phyloP scores from a whole-genome alignment of 2,329 filamentous ascomycete genomes.

The Claviceps pazoutovae region DNA sequence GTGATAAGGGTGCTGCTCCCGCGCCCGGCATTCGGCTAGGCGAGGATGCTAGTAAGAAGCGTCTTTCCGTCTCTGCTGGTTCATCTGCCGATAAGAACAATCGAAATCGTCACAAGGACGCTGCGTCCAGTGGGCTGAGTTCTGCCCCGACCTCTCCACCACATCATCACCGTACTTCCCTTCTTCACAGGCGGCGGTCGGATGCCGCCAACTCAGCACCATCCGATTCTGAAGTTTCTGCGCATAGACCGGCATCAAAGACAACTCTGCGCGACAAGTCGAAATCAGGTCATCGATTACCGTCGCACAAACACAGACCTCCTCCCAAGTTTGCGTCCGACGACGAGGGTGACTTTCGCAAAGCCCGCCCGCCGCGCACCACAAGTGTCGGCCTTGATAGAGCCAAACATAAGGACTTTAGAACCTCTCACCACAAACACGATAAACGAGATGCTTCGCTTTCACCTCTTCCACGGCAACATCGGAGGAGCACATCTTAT shows the following conservation, averaged over 20 bases:
- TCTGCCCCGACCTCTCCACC: conserved; percentile 44
- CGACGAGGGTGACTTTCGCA: conserved; percentile 40
- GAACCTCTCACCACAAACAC: conserved; percentile 18
- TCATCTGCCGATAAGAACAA: conserved; percentile 24
- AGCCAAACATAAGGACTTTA: conserved; percentile 20
- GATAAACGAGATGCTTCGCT: conserved; percentile 31
- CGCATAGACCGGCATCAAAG: conserved; percentile 29
- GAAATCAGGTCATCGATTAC: conserved; percentile 31
- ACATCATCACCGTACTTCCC: conserved; percentile 17
- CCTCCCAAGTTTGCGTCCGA: conserved; percentile 40
- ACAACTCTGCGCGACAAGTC: conserved; percentile 31
- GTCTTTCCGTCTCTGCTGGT: conserved; percentile 18
- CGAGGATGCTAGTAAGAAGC: conserved; percentile 35
- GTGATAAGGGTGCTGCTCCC: conserved; percentile 18
- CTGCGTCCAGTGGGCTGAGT: conserved; percentile 39
- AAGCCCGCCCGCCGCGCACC: conserved; percentile 38
- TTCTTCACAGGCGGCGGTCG: conserved; percentile 19
- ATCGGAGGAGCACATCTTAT: conserved; percentile 51
- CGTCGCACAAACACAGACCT: conserved; percentile 39
- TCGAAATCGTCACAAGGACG: conserved; percentile 31
- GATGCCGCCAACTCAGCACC: conserved; percentile 28
- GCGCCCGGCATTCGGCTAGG: conserved; percentile 20
- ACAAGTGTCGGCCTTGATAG: conserved; percentile 29
- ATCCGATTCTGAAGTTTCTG: conserved; percentile 39
- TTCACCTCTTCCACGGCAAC: conserved; percentile 44